Conservation (phyloP, 129 eudicot genomes). For the Centrapalus pauciflorus region DNA sequence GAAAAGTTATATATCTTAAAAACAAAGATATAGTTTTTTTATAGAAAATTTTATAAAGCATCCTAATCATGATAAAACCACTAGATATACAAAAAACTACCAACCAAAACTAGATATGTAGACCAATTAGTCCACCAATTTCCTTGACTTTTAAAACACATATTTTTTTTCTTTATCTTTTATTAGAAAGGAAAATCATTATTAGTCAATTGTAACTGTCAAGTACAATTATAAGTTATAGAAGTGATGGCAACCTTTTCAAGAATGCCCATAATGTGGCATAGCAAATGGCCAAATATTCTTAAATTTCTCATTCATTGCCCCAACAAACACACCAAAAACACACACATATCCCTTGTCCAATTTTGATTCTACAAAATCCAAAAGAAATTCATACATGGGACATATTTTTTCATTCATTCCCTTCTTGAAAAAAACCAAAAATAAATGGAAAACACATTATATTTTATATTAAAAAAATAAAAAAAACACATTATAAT, state of each 20-base stretch:
- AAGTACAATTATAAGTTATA: slow-evolving; percentile 24
- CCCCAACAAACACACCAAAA: slow-evolving; percentile 35
- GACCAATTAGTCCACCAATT: slow-evolving; percentile 10
- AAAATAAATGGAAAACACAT: not conserved
- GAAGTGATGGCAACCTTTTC: slow-evolving; percentile 45
- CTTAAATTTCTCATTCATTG: slow-evolving; percentile 35
- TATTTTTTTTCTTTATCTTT: not conserved
- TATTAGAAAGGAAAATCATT: slow-evolving; percentile 9
- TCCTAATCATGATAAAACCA: not conserved
- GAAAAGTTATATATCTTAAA: not conserved
- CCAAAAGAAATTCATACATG: slow-evolving; percentile 19
- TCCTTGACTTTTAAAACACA: slow-evolving; percentile 12
- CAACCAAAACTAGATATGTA: slow-evolving; percentile 15
- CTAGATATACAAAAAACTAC: slow-evolving; percentile 3
- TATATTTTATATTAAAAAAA: not conserved
- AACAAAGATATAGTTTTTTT: not conserved
- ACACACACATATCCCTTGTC: slow-evolving; percentile 23
- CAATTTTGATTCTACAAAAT: slow-evolving; percentile 18
- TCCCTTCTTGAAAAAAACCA: not conserved
- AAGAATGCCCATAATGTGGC: slow-evolving; percentile 34
- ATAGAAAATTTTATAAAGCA: not conserved
- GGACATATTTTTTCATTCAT: not conserved
- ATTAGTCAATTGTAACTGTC: slow-evolving; percentile 30
- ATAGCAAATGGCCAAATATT: slow-evolving; percentile 28
- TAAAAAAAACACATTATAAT: not conserved